These are phyloP conservation scores for Cordyceps cateniannulata DNA, from an alignment of 2,329 filamentous ascomycete species.

Conservation along the genomic window DNA sequence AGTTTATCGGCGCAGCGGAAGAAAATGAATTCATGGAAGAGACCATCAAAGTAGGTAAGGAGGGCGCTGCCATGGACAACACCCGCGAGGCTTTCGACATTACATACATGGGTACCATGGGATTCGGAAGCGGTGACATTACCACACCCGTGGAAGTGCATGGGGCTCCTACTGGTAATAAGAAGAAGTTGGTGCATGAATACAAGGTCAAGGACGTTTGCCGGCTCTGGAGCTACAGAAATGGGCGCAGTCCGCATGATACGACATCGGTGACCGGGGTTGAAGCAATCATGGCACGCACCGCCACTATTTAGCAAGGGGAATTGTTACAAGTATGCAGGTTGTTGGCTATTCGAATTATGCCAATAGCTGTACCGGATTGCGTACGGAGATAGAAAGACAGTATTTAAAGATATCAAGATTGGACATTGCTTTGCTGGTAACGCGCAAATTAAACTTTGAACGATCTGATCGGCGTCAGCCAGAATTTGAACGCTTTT, in stretches of 20 bases:
- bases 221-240: constrained; percentile 56
- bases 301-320: constrained; percentile 30
- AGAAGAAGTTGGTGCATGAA: constrained; percentile 22
- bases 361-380: neutral
- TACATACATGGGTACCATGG: constrained; percentile 37
- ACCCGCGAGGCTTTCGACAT: constrained; percentile 42
- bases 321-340: neutral
- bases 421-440: neutral
- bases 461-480: too few relatives aligned
- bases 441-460: neutral
- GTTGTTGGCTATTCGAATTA: neutral
- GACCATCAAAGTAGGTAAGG: constrained; percentile 39
- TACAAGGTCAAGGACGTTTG: constrained; percentile 55
- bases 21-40: constrained; percentile 57
- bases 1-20: constrained; percentile 37
- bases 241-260: constrained; percentile 47
- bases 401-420: neutral
- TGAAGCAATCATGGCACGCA: constrained; percentile 32
- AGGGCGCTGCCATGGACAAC: constrained; percentile 37
- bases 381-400: neutral
- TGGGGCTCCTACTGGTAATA: constrained; percentile 23
- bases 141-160: constrained; percentile 33
- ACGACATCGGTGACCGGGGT: constrained; percentile 28
- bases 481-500: too few relatives aligned
- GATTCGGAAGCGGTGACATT: constrained; percentile 30